Evolutionary conservation across 1,284 basidiomycete genomes (phyloP), one percentile per base, ranked within the genome.

Genomic region (Austropuccinia psidii): DNA sequence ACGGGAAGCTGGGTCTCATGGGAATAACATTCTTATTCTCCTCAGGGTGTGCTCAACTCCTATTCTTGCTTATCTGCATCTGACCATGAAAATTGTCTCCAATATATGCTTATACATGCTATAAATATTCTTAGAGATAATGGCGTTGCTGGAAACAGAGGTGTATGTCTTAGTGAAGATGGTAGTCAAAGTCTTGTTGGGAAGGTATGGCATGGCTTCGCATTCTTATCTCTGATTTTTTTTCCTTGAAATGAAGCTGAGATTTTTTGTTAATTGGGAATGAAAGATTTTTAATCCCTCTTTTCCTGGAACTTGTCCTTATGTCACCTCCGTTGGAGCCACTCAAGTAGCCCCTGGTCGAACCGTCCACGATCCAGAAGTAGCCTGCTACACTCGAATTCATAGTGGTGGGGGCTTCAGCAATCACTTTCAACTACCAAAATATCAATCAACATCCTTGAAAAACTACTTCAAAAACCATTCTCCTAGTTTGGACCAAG

Each of bases 401-500:
- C 86, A 86, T 79, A 87, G 86, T 50, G 88, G 88, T 8, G 88
- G 88, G 72, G 89, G 88, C 2, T 89, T 89, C 81, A 86, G 85
- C 77, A 83, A 87, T 77, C 77, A 87, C 84, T 88, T 87, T 80
- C 31, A 80, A 27, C 83, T 84, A 11, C 87, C 87, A 0, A 17
- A 60, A 0, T 89, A 86, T 77, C 87, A 89, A 79, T 76, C 83
- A 2, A 37, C 73, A 3, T 84, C 80, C 17, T 84, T 85, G 15
- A 76, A 76, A 66, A 79, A 77, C 15, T 84, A 80, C 76, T 77
- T 84, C 74, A 79, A 76, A 35, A 77, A 74, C 77, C 73, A 72
- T 55, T 41, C 62, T 13, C 74, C 85, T 11, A 81, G 84, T 49
- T 85, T 81, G 75, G 80, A 79, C 7, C 67, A 80, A 3, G 77